Evolutionary conservation across 2,329 filamentous ascomycete genomes (phyloP), one percentile per base, ranked within the genome.

Genomic region (Aotearoamyces nothofagi): DNA sequence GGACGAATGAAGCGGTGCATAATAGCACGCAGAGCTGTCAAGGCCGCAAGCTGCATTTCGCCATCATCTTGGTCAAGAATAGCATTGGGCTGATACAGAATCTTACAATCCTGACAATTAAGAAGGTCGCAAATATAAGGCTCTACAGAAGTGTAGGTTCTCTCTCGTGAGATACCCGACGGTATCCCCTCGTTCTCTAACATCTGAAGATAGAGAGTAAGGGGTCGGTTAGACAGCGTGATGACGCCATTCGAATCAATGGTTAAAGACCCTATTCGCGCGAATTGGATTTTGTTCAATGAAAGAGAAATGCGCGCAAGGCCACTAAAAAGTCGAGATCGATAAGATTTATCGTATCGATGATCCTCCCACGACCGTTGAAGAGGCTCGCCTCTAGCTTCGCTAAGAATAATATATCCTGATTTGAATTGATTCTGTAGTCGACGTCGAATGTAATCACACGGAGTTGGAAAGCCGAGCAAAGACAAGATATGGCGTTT

Each of bases 181-280:
- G 44, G 39, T 27, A 54, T 44, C 0, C 39, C 39, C 22, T 45
- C 43, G 28, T 53, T 56, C 34, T 57, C 51, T 8, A 53, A 10
- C 33, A 39, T 26, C 19, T 50, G 41, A 9, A 55, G 34, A 9
- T 40, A 38, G 33, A 47, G 39, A 12, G 41, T 46, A 11, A 55
- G 39, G 15, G 54, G 54, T 3, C 51, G 51, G 38, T 57, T 57
- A 10, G 35, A 35, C 4, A 56, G 39, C 8, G 20, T 24, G 12
- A 56, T 22, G 7, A 39, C 22, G 5, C 47, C 44, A 10, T 43
- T 20, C 2, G 37, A 29, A 31, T 51, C 40, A 12, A 55, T 32
- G 5, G 37, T 45, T 22, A 38, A 41, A 8, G 51, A 52, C 5
- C 50, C 50, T 28, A 55, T 53, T 5, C 46, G 41, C 10, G 47